Evolutionary conservation across 2,329 filamentous ascomycete genomes (phyloP), one percentile per base, ranked within the genome.

Genomic region (Aspergillaceae sp.): DNA sequence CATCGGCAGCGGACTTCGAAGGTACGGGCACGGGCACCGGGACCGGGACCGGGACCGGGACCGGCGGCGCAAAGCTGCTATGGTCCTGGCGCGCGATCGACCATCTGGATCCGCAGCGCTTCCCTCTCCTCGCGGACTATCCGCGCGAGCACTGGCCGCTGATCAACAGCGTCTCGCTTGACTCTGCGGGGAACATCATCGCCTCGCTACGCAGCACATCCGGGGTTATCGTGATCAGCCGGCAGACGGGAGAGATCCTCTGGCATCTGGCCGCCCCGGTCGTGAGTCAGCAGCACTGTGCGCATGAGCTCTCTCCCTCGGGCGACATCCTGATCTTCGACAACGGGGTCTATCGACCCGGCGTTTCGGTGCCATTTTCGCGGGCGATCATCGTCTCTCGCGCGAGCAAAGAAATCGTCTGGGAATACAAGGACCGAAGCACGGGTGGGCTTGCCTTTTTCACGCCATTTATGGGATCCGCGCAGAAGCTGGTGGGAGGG

Each of bases 391-490:
- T 70, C 43, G 65, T 74, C 8, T 60, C 62, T 2, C 60, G 63
- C 1, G 49, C 50, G 5, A 66, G 62, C 10, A 71, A 71, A 42
- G 42, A 67, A 37, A 65, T 73, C 19, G 56, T 67, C 2, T 74
- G 71, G 71, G 62, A 73, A 44, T 73, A 73, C 42, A 59, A 58
- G 6, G 71, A 74, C 46, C 54, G 44, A 1, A 60, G 54, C 7
- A 56, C 60, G 2, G 60, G 64, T 36, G 63, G 64, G 4, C 55
- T 69, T 43, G 62, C 59, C 4, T 70, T 72, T 52, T 74, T 72
- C 55, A 72, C 67, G 1, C 70, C 70, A 0, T 74, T 74, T 44
- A 73, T 74, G 71, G 71, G 71, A 19, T 65, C 66, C 42, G 71
- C 70, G 5, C 70, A 74, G 52, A 55, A 65, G 9, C 50, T 73